These are phyloP conservation scores for Ophiostoma australiae DNA, from an alignment of 2,329 filamentous ascomycete species.

Conservation along the genomic window DNA sequence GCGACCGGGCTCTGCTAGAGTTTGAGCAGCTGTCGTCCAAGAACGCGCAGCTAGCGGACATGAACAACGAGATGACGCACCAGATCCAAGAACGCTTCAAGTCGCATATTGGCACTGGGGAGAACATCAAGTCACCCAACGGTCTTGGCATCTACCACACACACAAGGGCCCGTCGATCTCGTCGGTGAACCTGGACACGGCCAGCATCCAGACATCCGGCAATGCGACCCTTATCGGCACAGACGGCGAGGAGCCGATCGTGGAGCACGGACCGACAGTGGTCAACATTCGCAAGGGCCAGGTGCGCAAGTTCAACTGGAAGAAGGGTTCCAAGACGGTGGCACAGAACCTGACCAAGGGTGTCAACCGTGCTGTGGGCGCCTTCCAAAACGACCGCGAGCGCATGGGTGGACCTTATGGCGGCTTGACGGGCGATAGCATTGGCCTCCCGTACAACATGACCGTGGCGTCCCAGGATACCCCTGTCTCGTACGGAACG, in stretches of 20 bases:
- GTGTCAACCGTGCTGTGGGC: slow-evolving; percentile 85
- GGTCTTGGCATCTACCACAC: slow-evolving; percentile 53
- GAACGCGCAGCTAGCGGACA: slow-evolving; percentile 86
- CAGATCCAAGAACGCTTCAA: slow-evolving; percentile 93
- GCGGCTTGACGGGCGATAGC: slow-evolving; percentile 55
- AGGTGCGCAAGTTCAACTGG: slow-evolving; percentile 97
- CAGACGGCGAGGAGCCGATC: slow-evolving; percentile 62
- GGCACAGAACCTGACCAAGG: slow-evolving; percentile 89
- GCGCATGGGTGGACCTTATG: slow-evolving; percentile 45
- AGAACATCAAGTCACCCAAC: slow-evolving; percentile 42
- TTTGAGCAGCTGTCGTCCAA: slow-evolving; percentile 93
- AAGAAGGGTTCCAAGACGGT: slow-evolving; percentile 94
- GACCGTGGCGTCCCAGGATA: slow-evolving; percentile 54
- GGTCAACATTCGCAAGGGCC: slow-evolving; percentile 89
- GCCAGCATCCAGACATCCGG: slow-evolving; percentile 50
- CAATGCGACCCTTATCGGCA: slow-evolving; percentile 54
- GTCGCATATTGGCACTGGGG: slow-evolving; percentile 54
- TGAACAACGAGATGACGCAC: slow-evolving; percentile 93
- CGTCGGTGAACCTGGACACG: slow-evolving; percentile 49
- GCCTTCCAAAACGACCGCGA: slow-evolving; percentile 59
- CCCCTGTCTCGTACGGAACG: slow-evolving; percentile 36
- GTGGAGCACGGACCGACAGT: slow-evolving; percentile 79
- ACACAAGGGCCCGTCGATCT: slow-evolving; percentile 46
- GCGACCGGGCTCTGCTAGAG: slow-evolving; percentile 89
- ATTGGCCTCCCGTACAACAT: slow-evolving; percentile 68